These are phyloP conservation scores for Usnea hakonensis DNA, from an alignment of 495 filamentous ascomycete genomes.

Conservation along the genomic window DNA sequence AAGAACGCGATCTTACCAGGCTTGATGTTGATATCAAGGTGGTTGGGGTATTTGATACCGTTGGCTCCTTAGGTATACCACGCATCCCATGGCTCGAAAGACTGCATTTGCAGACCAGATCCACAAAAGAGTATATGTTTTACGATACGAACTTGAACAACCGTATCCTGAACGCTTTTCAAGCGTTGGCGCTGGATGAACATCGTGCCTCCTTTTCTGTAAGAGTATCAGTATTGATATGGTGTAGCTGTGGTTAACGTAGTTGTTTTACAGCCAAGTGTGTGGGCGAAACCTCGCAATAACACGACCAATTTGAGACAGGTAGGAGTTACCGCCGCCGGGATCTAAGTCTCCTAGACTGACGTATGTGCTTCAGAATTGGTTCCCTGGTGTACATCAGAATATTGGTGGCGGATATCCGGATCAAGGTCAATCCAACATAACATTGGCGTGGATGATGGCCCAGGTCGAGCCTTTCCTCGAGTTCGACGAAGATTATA, in stretches of 20 bases:
- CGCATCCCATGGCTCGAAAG: conserved; percentile 22
- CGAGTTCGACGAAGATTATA: conserved; percentile 25
- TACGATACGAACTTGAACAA: conserved; percentile 28
- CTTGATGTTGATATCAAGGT: conserved; percentile 36
- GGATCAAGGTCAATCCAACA: conserved; percentile 34
- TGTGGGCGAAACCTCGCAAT: conserved; percentile 42
- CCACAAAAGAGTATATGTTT: conserved; percentile 25
- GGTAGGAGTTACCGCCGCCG: not conserved
- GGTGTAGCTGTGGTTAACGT: not conserved
- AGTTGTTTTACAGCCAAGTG: not conserved
- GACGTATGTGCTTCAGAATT: conserved; percentile 32
- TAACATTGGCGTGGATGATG: conserved; percentile 45
- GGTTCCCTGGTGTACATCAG: conserved; percentile 50
- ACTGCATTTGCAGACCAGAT: conserved; percentile 19
- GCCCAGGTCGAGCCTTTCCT: conserved; percentile 30
- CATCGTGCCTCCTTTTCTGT: conserved; percentile 38
- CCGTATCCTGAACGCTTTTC: conserved; percentile 51
- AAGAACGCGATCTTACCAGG: conserved; percentile 19
- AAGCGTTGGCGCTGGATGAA: conserved; percentile 55
- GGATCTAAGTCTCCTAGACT: not conserved
- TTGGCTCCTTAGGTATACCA: conserved; percentile 38
- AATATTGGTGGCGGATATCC: conserved; percentile 44
- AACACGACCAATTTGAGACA: conserved; percentile 13
- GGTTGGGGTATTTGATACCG: conserved; percentile 55
- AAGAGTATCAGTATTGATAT: not conserved